A percentile compares a stretch with the other conserved stretches of the same genome.
Evolutionary conservation across 2,329 filamentous ascomycete genomes (phyloP).

Genomic region (Eurotiales sp.): DNA sequence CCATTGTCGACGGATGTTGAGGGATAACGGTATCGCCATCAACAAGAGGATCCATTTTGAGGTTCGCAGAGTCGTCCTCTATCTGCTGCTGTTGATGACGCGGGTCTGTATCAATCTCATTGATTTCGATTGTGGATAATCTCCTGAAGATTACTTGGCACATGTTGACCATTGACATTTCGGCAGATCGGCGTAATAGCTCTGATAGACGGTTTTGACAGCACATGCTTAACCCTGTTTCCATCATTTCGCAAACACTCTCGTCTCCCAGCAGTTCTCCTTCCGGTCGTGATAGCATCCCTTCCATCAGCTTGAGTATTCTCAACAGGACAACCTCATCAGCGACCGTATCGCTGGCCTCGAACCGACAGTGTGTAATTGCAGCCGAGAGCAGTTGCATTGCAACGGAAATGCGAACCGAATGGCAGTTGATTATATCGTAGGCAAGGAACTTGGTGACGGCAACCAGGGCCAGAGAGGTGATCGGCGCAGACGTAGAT

Average conservation of each 20-base stretch:
- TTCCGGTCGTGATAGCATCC: conserved; percentile 91
- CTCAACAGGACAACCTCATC: conserved; percentile 93
- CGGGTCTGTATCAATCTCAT: conserved; percentile 62
- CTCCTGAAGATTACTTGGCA: conserved; percentile 97
- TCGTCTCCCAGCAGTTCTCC: conserved; percentile 94
- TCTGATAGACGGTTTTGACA: conserved; percentile 90
- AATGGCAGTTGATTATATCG: conserved; percentile 78
- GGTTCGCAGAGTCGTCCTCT: conserved; percentile 65
- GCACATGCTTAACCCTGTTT: conserved; percentile 93
- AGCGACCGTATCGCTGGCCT: conserved; percentile 89
- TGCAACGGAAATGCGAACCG: conserved; percentile 81
- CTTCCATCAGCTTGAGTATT: conserved; percentile 96
- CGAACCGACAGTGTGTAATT: conserved; percentile 96
- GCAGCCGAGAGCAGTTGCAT: conserved; percentile 94
- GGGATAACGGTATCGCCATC: conserved; percentile 61
- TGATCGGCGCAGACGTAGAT: conserved; percentile 92
- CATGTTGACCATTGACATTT: conserved; percentile 98
- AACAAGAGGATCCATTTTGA: conserved; percentile 79
- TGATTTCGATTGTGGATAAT: conserved; percentile 76
- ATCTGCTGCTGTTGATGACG: conserved; percentile 55
- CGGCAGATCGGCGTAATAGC: conserved; percentile 81
- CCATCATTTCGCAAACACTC: conserved; percentile 99
- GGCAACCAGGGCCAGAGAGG: conserved; percentile 86
- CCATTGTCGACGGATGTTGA: conserved; percentile 43
- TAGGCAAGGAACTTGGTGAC: conserved; percentile 97